Percentiles rank a stretch among this genome's conserved stretches.
These are phyloP conservation scores for Phytomonas francai DNA, from an alignment of 208 protist species.

Conservation along the genomic window DNA sequence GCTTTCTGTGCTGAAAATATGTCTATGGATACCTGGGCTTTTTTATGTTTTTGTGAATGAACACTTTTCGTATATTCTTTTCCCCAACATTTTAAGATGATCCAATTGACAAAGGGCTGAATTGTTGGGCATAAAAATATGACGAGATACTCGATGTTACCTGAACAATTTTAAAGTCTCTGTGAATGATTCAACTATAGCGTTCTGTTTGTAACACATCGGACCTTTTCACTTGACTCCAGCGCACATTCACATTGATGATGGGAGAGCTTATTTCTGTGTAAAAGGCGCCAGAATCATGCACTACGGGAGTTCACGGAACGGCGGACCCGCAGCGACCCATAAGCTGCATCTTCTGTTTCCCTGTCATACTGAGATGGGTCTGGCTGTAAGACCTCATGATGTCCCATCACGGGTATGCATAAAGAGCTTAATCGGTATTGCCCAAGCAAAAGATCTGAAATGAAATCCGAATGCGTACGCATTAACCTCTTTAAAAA, in stretches of 20 bases:
- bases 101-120: not conserved
- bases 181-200: not conserved
- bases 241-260: not conserved
- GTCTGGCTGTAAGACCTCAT: not conserved
- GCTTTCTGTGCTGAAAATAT: not conserved
- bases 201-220: not conserved
- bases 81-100: not conserved
- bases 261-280: not conserved
- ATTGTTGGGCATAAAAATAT: not conserved
- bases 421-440: not conserved
- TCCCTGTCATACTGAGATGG: not conserved
- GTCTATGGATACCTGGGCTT: not conserved
- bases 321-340: not conserved
- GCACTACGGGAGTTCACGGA: not conserved
- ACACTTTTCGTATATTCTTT: not conserved
- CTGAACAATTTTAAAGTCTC: not conserved
- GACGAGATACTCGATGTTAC: not conserved
- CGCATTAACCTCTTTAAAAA: not conserved
- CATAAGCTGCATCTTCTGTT: not conserved
- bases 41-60: not conserved
- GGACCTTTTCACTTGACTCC: not conserved
- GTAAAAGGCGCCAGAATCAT: not conserved
- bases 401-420: not conserved
- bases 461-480: not conserved
- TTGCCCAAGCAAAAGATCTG: not conserved